Conservation (phyloP, 1,284 basidiomycete genomes). For the Neotropicomus parvogracilis region DNA sequence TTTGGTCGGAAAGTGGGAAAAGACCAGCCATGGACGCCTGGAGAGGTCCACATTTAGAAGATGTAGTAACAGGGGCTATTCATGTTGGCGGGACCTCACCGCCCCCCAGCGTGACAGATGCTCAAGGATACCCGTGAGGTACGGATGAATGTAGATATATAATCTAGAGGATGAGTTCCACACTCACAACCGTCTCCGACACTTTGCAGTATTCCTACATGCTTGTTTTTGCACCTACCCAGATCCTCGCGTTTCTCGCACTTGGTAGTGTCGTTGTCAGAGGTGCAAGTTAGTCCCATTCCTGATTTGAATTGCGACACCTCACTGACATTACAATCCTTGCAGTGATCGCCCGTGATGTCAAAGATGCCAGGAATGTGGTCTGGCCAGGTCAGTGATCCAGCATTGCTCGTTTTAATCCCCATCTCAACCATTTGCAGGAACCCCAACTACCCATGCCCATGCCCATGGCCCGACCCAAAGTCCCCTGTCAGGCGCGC, state of each 20-base stretch:
- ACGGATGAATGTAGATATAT: slow-evolving; percentile 5
- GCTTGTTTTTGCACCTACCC: slow-evolving; percentile 7
- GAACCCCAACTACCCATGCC: background rate
- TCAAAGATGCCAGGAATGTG: background rate
- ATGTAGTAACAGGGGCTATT: background rate
- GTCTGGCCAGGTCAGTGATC: slow-evolving; percentile 9
- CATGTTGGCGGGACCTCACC: background rate
- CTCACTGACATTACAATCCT: background rate
- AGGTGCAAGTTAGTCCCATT: slow-evolving; percentile 9
- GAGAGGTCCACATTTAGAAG: slow-evolving; percentile 2
- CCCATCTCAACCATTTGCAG: slow-evolving; percentile 1
- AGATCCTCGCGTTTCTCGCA: slow-evolving; percentile 14
- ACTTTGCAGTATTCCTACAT: slow-evolving; percentile 6
- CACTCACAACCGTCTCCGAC: background rate
- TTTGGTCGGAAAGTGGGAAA: background rate
- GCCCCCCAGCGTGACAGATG: background rate
- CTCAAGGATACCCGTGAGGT: background rate
- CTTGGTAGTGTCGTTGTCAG: slow-evolving; percentile 2
- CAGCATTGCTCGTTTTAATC: background rate
- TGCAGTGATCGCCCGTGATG: slow-evolving; percentile 1
- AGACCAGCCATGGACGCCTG: background rate
- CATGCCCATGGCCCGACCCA: accelerated
- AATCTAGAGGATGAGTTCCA: slow-evolving; percentile 3
- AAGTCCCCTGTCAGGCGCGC: slow-evolving; percentile 6
- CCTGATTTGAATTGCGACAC: background rate